Conservation (phyloP, 352 stramenopile species). For the Plasmopara halstedii region DNA sequence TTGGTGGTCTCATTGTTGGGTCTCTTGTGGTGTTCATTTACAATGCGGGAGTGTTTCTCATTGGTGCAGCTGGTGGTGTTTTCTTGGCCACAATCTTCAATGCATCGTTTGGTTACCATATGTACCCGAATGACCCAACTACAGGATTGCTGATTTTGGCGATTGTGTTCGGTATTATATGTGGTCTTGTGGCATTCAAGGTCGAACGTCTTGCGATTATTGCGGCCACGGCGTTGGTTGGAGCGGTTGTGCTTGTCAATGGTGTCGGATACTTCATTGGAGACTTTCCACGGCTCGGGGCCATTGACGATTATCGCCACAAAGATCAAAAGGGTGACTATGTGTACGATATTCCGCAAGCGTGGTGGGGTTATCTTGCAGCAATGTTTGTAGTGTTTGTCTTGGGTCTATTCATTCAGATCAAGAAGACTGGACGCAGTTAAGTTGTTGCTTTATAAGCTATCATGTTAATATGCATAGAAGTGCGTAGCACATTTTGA, state of each 20-base stretch:
- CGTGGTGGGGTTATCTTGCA: slow-evolving; percentile 46
- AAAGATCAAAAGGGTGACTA: slow-evolving; percentile 27
- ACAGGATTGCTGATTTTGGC: slow-evolving; percentile 34
- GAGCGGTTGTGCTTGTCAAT: slow-evolving; percentile 33
- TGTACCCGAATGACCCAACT: slow-evolving; percentile 39
- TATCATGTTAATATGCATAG: no score
- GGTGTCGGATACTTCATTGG: slow-evolving; percentile 58
- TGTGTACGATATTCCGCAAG: slow-evolving; percentile 37
- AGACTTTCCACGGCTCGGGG: slow-evolving; percentile 33
- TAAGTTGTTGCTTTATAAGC: no score
- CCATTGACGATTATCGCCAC: slow-evolving; percentile 32
- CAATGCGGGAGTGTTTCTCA: slow-evolving; percentile 42
- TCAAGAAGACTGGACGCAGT: slow-evolving; percentile 45
- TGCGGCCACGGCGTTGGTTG: slow-evolving; percentile 48
- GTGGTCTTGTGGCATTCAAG: slow-evolving; percentile 36
- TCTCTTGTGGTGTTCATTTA: slow-evolving; percentile 47
- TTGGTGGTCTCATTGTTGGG: slow-evolving; percentile 38
- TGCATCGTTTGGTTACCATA: slow-evolving; percentile 40
- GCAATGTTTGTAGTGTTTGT: slow-evolving; percentile 37
- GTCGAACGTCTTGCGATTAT: slow-evolving; percentile 45
- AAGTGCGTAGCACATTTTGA: no score
- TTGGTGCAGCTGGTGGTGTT: slow-evolving; percentile 33
- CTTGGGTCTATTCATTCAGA: slow-evolving; percentile 40
- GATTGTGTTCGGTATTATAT: slow-evolving; percentile 34
- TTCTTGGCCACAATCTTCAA: slow-evolving; percentile 39